phyloP scores from a whole-genome alignment of 768 basidiomycete species.

The Pulveroboletus sp. region DNA sequence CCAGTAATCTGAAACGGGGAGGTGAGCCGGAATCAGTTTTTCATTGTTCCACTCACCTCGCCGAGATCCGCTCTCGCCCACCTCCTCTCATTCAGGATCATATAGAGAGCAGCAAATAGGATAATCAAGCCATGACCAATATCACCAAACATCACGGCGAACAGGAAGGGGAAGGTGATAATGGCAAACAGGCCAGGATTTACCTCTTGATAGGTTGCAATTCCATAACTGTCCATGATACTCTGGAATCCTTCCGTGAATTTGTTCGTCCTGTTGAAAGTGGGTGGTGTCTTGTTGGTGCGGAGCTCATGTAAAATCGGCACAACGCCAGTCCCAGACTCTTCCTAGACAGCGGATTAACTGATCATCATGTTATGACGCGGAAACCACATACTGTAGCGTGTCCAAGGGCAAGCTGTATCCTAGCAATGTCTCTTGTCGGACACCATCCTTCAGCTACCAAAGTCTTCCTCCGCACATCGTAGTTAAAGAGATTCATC shows the following conservation, averaged over 20 bases:
- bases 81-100: slow-evolving; percentile 84
- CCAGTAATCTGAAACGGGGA: slow-evolving; percentile 57
- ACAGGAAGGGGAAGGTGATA: slow-evolving; percentile 95
- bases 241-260: slow-evolving; percentile 97
- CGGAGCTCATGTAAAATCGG: slow-evolving; percentile 88
- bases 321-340: slow-evolving; percentile 86
- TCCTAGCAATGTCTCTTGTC: slow-evolving; percentile 79
- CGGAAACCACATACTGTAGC: slow-evolving; percentile 61
- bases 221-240: slow-evolving; percentile 97
- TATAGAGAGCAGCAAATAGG: slow-evolving; percentile 66
- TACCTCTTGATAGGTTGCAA: slow-evolving; percentile 91
- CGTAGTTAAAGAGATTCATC: slow-evolving; percentile 93
- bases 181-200: slow-evolving; percentile 94
- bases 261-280: slow-evolving; percentile 90
- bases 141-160: slow-evolving; percentile 99
- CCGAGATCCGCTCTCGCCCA: slow-evolving; percentile 68
- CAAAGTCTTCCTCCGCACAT: slow-evolving; percentile 87
- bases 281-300: slow-evolving; percentile 90
- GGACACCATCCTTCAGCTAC: slow-evolving; percentile 99
- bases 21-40: slow-evolving; percentile 6
- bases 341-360: slow-evolving; percentile 47
- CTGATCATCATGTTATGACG: not conserved
- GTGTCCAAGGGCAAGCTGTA: slow-evolving; percentile 82
- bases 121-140: slow-evolving; percentile 93
- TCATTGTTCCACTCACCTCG: slow-evolving; percentile 47